phyloP scores from a whole-genome alignment of 352 stramenopile species.

The Phytophthora fragariae region DNA sequence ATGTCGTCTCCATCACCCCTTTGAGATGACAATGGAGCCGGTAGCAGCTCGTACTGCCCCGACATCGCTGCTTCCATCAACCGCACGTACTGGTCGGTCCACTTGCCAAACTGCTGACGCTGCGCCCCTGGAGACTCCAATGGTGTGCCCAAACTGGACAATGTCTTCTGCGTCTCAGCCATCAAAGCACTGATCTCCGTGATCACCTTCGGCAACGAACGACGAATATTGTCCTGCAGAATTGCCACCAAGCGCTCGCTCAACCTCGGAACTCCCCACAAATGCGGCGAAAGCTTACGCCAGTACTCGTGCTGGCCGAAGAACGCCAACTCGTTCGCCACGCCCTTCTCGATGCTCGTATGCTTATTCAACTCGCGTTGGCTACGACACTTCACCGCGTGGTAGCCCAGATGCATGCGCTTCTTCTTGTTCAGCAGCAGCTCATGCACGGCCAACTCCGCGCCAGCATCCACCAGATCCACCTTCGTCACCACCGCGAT shows the following conservation, averaged over 20 bases:
- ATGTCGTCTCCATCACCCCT: background rate
- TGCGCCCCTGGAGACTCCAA: constrained; percentile 33
- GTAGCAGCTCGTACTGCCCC: constrained; percentile 43
- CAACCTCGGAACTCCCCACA: constrained; percentile 49
- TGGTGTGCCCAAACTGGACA: constrained; percentile 36
- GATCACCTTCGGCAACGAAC: constrained; percentile 55
- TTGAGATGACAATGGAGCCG: background rate
- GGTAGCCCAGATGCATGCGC: constrained; percentile 71
- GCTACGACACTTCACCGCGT: constrained; percentile 60
- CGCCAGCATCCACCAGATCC: constrained; percentile 88
- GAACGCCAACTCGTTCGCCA: constrained; percentile 65
- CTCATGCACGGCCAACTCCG: constrained; percentile 73
- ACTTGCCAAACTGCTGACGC: constrained; percentile 45
- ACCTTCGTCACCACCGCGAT: constrained; percentile 91
- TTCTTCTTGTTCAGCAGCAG: constrained; percentile 84
- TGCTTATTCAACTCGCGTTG: constrained; percentile 52
- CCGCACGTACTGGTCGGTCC: constrained; percentile 40
- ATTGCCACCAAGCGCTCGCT: constrained; percentile 50
- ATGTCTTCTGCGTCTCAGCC: constrained; percentile 19
- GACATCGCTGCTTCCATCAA: constrained; percentile 46
- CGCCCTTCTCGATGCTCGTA: constrained; percentile 61
- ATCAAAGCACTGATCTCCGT: constrained; percentile 48
- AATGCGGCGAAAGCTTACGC: constrained; percentile 31
- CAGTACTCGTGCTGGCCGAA: constrained; percentile 60
- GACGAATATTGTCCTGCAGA: constrained; percentile 59